A percentile compares a stretch with the other conserved stretches of the same genome.
phyloP scores from a whole-genome alignment of 257 asterid genomes.

The Nicotiana tomentosiformis region DNA sequence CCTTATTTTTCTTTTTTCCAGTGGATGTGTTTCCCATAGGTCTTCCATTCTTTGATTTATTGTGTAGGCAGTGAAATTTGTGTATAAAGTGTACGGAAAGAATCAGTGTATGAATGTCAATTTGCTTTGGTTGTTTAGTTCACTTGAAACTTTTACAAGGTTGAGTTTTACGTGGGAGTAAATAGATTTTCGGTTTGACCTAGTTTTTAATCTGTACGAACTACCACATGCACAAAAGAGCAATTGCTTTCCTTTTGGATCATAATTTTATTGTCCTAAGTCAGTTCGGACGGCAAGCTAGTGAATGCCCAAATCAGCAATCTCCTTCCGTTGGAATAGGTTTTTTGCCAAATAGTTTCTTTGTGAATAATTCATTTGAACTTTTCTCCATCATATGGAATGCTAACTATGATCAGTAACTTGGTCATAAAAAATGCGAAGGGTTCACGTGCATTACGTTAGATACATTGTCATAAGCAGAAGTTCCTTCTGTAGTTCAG shows the following conservation, averaged over 20 bases:
- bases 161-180: background rate
- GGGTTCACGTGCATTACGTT: background rate
- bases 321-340: background rate
- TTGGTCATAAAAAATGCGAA: background rate
- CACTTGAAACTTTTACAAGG: background rate
- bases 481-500: background rate
- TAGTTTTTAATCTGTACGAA: background rate
- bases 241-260: too few relatives aligned
- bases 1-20: conserved; percentile 5
- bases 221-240: too few relatives aligned
- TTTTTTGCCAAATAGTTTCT: background rate
- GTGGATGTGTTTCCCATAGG: conserved; percentile 17
- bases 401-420: background rate
- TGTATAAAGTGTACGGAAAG: background rate
- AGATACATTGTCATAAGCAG: background rate
- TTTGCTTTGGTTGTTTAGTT: background rate
- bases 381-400: background rate
- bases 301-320: too few relatives aligned
- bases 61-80: conserved; percentile 1
- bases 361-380: background rate
- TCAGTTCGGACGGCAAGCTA: too few relatives aligned
- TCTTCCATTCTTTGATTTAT: conserved; percentile 24
- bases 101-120: background rate
- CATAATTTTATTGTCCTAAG: too few relatives aligned
- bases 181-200: background rate